Percentiles rank a stretch among this genome's conserved stretches.
Evolutionary conservation across 129 eudicot genomes (phyloP).

Genomic region (Centrapalus pauciflorus): DNA sequence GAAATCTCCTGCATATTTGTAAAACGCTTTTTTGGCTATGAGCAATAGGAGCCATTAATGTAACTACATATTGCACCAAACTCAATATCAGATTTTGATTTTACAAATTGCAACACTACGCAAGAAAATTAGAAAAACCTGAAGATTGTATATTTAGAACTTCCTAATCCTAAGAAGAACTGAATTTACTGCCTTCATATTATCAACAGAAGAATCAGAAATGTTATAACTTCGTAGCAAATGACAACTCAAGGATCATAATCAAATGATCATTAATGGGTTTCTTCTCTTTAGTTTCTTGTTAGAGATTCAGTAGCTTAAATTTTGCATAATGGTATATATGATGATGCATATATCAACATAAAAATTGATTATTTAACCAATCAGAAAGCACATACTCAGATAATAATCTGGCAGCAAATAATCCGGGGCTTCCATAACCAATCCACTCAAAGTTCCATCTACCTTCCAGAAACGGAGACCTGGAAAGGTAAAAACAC

Average conservation of each 20-base stretch:
- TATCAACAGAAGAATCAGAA: too few species aligned
- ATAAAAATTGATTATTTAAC: neutral
- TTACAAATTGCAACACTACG: neutral
- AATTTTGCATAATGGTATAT: neutral
- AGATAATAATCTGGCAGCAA: conserved; percentile 54
- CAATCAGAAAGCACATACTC: conserved; percentile 45
- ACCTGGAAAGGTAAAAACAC: conserved; percentile 51
- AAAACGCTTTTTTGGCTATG: neutral
- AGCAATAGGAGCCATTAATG: neutral
- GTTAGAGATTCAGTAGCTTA: neutral
- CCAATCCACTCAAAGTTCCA: conserved; percentile 96
- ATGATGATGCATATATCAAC: neutral
- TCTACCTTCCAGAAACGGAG: conserved; percentile 78
- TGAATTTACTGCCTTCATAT: neutral
- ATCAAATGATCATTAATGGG: neutral
- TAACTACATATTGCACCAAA: neutral
- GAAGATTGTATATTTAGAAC: neutral
- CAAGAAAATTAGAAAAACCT: neutral
- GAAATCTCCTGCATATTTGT: conserved; percentile 63
- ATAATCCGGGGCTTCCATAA: conserved; percentile 66
- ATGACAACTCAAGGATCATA: neutral
- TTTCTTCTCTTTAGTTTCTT: neutral
- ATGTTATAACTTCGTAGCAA: too few species aligned
- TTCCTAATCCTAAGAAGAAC: neutral
- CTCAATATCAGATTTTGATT: neutral